phyloP scores from a whole-genome alignment of 2,329 filamentous ascomycete genomes.

The Exophiala spinifera region DNA sequence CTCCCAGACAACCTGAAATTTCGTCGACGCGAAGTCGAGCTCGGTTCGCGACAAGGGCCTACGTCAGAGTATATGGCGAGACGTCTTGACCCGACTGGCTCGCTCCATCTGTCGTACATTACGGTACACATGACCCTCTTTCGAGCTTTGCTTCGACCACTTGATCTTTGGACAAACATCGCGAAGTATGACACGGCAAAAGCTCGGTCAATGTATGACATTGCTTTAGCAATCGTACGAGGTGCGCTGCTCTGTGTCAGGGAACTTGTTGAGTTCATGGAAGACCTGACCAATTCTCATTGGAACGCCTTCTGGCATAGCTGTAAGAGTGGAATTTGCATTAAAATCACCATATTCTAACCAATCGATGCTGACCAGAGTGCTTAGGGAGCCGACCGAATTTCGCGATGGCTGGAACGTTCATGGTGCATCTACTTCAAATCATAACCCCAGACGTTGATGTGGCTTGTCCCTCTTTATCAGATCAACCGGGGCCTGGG shows the following conservation, averaged over 20 bases:
- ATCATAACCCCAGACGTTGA: too few relatives aligned
- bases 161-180: conserved; percentile 1
- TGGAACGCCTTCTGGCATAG: conserved; percentile 18
- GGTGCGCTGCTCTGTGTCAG: conserved; percentile 6
- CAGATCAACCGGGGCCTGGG: too few relatives aligned
- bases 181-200: conserved; percentile 1
- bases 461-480: too few relatives aligned
- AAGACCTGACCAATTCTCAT: not conserved
- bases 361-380: too few relatives aligned
- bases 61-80: not conserved
- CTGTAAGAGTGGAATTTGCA: too few relatives aligned
- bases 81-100: conserved; percentile 7
- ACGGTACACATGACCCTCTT: conserved; percentile 11
- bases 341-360: too few relatives aligned
- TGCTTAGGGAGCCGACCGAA: too few relatives aligned
- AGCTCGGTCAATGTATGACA: too few relatives aligned
- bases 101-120: conserved; percentile 7
- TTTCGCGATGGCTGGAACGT: too few relatives aligned
- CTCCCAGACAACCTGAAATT: not conserved
- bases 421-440: too few relatives aligned
- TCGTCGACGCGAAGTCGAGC: too few relatives aligned
- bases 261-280: conserved; percentile 12
- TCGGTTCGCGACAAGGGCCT: too few relatives aligned
- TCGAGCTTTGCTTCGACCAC: conserved; percentile 11
- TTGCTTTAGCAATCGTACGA: not conserved